Conservation (phyloP, 1,284 basidiomycete species). For the Porogramme epimiltina region DNA sequence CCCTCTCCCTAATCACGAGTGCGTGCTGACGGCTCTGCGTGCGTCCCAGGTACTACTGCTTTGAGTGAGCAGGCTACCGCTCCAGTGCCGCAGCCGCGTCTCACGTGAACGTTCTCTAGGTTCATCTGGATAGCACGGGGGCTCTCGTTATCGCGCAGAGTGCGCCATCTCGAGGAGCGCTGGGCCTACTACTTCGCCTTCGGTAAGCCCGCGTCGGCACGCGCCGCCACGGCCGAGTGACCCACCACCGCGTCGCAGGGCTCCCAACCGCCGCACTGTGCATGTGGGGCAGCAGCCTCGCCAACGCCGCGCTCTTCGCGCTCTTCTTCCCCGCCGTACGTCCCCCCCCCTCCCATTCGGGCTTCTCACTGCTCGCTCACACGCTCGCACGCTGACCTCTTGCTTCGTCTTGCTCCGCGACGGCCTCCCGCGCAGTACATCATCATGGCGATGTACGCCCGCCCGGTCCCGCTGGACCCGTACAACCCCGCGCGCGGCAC, state of each 20-base stretch:
- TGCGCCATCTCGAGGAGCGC: constrained; percentile 78
- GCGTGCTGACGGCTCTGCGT: neutral
- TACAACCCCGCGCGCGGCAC: constrained; percentile 57
- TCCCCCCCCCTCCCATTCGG: constrained; percentile 9
- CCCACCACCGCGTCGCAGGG: constrained; percentile 37
- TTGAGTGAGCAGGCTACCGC: constrained; percentile 60
- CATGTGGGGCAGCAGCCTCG: constrained; percentile 69
- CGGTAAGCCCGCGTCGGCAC: constrained; percentile 44
- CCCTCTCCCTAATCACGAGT: neutral
- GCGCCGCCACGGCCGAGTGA: neutral
- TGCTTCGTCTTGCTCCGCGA: too few species aligned
- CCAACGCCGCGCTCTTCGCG: constrained; percentile 78
- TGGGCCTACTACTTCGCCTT: constrained; percentile 87
- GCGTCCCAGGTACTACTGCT: constrained; percentile 75
- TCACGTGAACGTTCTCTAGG: constrained; percentile 37
- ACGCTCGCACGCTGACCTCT: neutral
- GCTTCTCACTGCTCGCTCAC: neutral
- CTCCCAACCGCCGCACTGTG: constrained; percentile 69
- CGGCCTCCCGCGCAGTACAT: constrained; percentile 63
- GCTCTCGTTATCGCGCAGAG: constrained; percentile 63
- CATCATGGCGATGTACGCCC: constrained; percentile 76
- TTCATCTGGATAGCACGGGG: constrained; percentile 80
- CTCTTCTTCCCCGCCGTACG: constrained; percentile 74
- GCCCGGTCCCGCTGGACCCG: constrained; percentile 67
- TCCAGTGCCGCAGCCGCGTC: neutral